Percentiles rank a stretch among this genome's conserved stretches.
These are phyloP conservation scores for Sapria himalayana DNA, from an alignment of 345 rosid species.

Conservation along the genomic window DNA sequence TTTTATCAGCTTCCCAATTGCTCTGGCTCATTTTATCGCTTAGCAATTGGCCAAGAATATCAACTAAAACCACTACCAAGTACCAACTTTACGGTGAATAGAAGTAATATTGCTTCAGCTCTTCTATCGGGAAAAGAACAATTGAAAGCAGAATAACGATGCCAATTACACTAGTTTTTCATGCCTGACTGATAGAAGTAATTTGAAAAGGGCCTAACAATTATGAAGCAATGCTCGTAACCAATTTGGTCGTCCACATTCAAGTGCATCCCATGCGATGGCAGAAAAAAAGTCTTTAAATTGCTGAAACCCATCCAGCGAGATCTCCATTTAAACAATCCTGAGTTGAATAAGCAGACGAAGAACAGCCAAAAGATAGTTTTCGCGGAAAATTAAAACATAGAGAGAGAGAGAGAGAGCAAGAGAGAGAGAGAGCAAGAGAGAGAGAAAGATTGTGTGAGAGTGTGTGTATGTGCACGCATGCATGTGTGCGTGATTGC, in stretches of 20 bases:
- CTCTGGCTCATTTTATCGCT: constrained; percentile 28
- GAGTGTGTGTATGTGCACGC: no score
- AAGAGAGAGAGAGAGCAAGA: no score
- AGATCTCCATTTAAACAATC: constrained; percentile 2
- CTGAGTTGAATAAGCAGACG: not conserved
- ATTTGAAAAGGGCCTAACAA: not conserved
- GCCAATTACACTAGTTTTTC: no score
- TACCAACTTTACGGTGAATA: constrained; percentile 8
- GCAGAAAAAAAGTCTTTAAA: not conserved
- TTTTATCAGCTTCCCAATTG: constrained; percentile 59
- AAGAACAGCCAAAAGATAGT: no score
- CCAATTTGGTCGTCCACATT: not conserved
- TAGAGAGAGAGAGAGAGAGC: no score
- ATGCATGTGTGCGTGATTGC: no score
- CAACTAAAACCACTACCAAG: not conserved
- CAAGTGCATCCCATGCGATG: not conserved
- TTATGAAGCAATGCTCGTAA: not conserved
- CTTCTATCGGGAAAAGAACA: not conserved
- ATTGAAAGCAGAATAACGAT: constrained; percentile 1
- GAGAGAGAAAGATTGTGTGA: no score
- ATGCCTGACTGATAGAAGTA: no score
- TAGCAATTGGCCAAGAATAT: not conserved
- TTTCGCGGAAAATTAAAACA: no score
- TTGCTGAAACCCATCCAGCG: not conserved
- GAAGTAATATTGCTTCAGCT: constrained; percentile 4